Percentiles rank a stretch among this genome's conserved stretches.
Conservation (phyloP, 2,329 filamentous ascomycete species). For the Fusarium pseudograminearum region DNA sequence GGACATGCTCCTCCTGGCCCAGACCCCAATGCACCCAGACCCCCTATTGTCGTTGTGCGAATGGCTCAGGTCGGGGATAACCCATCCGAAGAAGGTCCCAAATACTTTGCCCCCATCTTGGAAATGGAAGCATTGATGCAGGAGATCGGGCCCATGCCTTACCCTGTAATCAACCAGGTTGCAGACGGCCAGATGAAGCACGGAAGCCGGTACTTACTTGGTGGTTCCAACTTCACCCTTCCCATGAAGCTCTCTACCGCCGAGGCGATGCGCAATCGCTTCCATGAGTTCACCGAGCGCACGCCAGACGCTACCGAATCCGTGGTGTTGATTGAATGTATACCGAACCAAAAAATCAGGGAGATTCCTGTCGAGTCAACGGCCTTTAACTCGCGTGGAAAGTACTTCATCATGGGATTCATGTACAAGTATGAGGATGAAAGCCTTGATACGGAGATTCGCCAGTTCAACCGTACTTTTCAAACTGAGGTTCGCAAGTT, state of each 20-base stretch:
- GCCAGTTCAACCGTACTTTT: slow-evolving; percentile 40
- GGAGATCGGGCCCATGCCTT: slow-evolving; percentile 56
- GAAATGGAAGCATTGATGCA: slow-evolving; percentile 54
- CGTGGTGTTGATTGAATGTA: slow-evolving; percentile 38
- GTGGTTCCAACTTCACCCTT: slow-evolving; percentile 58
- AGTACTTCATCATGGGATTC: slow-evolving; percentile 42
- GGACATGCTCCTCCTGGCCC: slow-evolving; percentile 34
- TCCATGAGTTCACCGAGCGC: slow-evolving; percentile 31
- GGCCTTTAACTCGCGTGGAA: slow-evolving; percentile 43
- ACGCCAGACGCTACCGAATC: slow-evolving; percentile 30
- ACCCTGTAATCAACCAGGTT: slow-evolving; percentile 55
- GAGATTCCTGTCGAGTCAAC: slow-evolving; percentile 36
- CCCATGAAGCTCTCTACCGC: slow-evolving; percentile 51
- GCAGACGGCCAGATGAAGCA: slow-evolving; percentile 53
- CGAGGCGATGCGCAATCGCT: slow-evolving; percentile 34
- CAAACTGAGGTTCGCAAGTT: slow-evolving; percentile 36
- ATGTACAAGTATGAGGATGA: slow-evolving; percentile 35
- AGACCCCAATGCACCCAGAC: slow-evolving; percentile 38
- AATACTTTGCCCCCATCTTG: slow-evolving; percentile 53
- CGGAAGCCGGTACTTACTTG: slow-evolving; percentile 55
- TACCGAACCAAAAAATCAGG: slow-evolving; percentile 26
- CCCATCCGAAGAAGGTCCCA: slow-evolving; percentile 32
- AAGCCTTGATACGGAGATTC: slow-evolving; percentile 32
- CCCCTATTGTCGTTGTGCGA: slow-evolving; percentile 32
- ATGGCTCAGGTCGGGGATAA: slow-evolving; percentile 40